Evolutionary conservation across 495 filamentous ascomycete genomes (phyloP).

Genomic region (Chlorociboria aeruginascens): DNA sequence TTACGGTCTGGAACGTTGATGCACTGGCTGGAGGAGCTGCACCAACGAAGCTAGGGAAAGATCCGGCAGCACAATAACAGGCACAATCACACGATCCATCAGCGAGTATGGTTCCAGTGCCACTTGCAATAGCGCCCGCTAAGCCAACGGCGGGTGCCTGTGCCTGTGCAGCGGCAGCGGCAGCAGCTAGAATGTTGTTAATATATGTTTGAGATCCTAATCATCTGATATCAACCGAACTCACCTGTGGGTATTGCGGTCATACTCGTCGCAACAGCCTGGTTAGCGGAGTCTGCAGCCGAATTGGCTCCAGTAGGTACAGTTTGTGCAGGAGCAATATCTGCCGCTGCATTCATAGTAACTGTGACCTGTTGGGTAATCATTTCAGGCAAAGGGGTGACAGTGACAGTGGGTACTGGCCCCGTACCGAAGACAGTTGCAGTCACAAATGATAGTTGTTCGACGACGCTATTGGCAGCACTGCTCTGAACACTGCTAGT

Average conservation of each 20-base stretch:
- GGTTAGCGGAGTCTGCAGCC: background rate
- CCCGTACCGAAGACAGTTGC: slow-evolving; percentile 26
- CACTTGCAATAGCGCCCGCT: slow-evolving; percentile 17
- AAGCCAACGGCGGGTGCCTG: slow-evolving; percentile 4
- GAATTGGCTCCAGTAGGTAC: background rate
- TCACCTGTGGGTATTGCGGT: background rate
- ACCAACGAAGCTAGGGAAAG: slow-evolving; percentile 24
- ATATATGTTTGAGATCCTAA: background rate
- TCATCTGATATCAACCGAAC: background rate
- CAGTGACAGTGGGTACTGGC: slow-evolving; percentile 25
- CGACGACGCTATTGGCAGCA: too few relatives aligned
- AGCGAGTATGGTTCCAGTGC: slow-evolving; percentile 22
- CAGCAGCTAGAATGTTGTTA: slow-evolving; percentile 1
- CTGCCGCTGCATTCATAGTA: slow-evolving; percentile 14
- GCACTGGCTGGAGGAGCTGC: background rate
- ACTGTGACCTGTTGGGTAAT: slow-evolving; percentile 22
- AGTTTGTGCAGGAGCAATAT: slow-evolving; percentile 5
- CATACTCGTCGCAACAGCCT: too few relatives aligned
- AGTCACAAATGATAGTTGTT: slow-evolving; percentile 24
- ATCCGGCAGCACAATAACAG: slow-evolving; percentile 41
- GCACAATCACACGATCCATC: slow-evolving; percentile 39
- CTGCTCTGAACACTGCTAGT: slow-evolving; percentile 9
- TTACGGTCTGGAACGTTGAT: background rate
- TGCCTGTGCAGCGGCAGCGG: background rate
- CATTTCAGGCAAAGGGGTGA: slow-evolving; percentile 29